Base-by-base conservation (phyloP, 106 monocot genomes). In the Vanilla planifolia region DNA sequence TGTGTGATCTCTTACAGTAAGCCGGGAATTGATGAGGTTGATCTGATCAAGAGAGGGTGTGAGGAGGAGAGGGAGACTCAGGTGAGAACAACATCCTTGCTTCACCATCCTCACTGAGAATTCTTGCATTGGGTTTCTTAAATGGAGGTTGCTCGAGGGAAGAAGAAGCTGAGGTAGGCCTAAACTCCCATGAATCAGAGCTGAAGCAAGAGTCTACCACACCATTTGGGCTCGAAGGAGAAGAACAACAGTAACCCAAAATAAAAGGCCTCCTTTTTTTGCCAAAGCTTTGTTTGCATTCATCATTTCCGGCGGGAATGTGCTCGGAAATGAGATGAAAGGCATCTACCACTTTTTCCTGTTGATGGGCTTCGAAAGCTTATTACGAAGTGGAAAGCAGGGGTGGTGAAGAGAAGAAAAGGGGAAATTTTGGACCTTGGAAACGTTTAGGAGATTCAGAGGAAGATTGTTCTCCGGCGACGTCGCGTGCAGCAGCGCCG, bases 371-470 rank as follows among this genome's bases (percentile, higher is more conserved):
- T 14, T 24, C 5, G 6, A 15, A 22, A n/a, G n/a, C n/a, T n/a
- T n/a, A n/a, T n/a, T n/a, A n/a, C n/a, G n/a, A n/a, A n/a, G 10
- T 10, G 1, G 27, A 16, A 25, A 51, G 6, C n/a, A 30, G 9
- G 0, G n/a, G n/a, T n/a, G n/a, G n/a, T n/a, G n/a, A n/a, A n/a
- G n/a, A n/a, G n/a, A n/a, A n/a, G n/a, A n/a, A n/a, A n/a, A n/a
- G n/a, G n/a, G n/a, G n/a, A n/a, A n/a, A 35, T 20, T n/a, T n/a
- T n/a, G 22, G 13, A 94, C 89, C 77, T 94, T 79, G 36, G 74
- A 48, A 43, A 62, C 48, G 27, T 68, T 55, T 44, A 86, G 77
- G 36, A 94, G 63, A 17, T 63, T 32, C 6, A 75, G 11, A 21
- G 80, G 34, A 17, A 35, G 47, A 13, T 65, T 58, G 34, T 39